Conservation (phyloP, 495 filamentous ascomycete species). For the Aspergillus biplanus region DNA sequence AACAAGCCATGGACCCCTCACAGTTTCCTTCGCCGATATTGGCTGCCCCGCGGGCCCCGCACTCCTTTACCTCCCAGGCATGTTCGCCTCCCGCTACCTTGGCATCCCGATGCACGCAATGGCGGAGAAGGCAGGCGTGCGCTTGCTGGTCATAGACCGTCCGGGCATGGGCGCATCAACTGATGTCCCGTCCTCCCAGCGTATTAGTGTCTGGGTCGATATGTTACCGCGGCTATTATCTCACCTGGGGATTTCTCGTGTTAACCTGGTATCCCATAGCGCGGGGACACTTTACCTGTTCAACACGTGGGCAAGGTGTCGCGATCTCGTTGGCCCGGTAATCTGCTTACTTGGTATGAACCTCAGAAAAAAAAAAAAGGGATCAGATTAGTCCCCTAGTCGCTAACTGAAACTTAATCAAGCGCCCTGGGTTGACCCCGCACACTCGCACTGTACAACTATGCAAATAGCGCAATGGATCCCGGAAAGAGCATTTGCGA, state of each 20-base stretch:
- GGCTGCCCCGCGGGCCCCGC: constrained; percentile 25
- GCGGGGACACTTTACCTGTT: constrained; percentile 52
- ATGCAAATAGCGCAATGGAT: constrained; percentile 35
- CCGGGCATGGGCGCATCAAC: constrained; percentile 52
- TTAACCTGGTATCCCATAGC: constrained; percentile 47
- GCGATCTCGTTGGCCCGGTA: constrained; percentile 38
- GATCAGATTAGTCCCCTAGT: neutral
- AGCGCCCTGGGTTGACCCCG: constrained; percentile 53
- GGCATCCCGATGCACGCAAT: constrained; percentile 32
- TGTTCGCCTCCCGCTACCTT: constrained; percentile 40
- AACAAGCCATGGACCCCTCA: constrained; percentile 28
- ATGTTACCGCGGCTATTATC: constrained; percentile 44
- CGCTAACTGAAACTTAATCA: constrained; percentile 1
- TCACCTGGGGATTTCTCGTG: constrained; percentile 41
- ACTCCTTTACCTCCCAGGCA: constrained; percentile 38
- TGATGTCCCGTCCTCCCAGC: constrained; percentile 36
- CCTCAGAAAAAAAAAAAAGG: neutral
- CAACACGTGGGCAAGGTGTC: constrained; percentile 44
- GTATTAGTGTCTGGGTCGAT: constrained; percentile 47
- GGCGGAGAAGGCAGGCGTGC: constrained; percentile 36
- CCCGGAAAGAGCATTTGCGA: constrained; percentile 30
- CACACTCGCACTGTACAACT: constrained; percentile 36
- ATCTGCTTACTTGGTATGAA: constrained; percentile 40
- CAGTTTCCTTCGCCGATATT: constrained; percentile 32
- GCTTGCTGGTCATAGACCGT: constrained; percentile 36